Evolutionary conservation across 768 basidiomycete species (phyloP), one percentile per base, ranked within the genome.

Genomic region (Calvatia gigantea): DNA sequence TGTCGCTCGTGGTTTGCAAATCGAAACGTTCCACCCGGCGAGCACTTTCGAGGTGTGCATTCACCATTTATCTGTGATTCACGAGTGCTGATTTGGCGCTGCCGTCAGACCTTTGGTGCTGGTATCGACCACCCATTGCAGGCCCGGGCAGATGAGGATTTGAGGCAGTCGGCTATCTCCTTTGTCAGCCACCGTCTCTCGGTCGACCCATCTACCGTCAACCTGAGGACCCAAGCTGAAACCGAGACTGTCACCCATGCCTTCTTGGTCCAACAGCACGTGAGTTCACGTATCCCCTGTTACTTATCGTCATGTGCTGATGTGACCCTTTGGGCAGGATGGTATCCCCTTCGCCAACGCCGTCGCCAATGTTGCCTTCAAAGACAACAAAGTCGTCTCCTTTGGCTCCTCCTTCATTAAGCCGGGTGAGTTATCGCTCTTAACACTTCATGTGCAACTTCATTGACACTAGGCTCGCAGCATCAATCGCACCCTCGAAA

Each of bases 351-450:
- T 75, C 49, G 68, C 69, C 27, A 75, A 75, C 39, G 73, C 72
- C 17, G 72, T 72, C n/a, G 73, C 72, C 17, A 73, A 71, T 50
- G 64, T 73, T 44, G 70, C 69, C 6, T 69, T 68, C 69, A 68
- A 69, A 31, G 62, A 57, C 27, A 62, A 65, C 48, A 67, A 66
- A 47, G 63, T 70, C 27, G 64, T 69, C 1, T 67, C 70, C 1
- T 67, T 68, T 50, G 71, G 70, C 4, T 65, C 65, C 1, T 71
- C 71, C 2, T 71, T 74, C 47, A 63, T 73, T 42, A 64, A 63
- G 8, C 45, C 48, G 4, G 51, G 57, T 58, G 61, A 19, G 53
- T 67, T 64, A 8, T 62, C 54, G 6, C 44, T 59, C 1, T 59
- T 58, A 14, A 62, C 62, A 56, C 67, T 67, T 47, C 63, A 67